Conservation (phyloP, 345 rosid genomes). For the Salix viminalis region DNA sequence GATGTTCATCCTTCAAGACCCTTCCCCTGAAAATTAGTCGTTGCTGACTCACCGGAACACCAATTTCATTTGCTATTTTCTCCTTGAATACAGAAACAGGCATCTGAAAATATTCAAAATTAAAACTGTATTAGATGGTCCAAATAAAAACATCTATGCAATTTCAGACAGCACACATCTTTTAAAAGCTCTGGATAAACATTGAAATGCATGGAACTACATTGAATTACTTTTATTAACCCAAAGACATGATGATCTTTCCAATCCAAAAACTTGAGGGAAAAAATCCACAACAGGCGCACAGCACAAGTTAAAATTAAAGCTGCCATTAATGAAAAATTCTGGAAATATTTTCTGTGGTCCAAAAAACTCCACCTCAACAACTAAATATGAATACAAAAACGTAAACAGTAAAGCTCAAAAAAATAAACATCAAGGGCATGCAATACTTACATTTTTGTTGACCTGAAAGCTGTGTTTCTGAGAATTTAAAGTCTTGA, state of each 20-base stretch:
- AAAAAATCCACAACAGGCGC: background rate
- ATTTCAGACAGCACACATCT: background rate
- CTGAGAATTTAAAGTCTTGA: constrained; percentile 85
- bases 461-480: constrained; percentile 59
- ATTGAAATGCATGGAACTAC: background rate
- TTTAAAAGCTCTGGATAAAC: background rate
- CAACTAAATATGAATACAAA: background rate
- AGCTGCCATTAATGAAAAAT: background rate
- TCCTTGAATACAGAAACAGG: constrained; percentile 75
- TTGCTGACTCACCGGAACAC: constrained; percentile 86
- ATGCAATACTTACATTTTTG: constrained; percentile 54
- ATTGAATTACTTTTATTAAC: background rate
- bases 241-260: background rate
- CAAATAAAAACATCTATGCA: background rate
- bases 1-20: constrained; percentile 85
- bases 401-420: background rate
- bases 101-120: constrained; percentile 47
- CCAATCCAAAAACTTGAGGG: background rate
- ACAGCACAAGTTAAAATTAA: background rate
- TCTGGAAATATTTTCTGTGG: background rate
- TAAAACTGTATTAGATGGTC: background rate
- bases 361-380: background rate
- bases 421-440: background rate
- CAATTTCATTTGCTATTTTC: constrained; percentile 60
- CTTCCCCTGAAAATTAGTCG: constrained; percentile 87